Evolutionary conservation across 148 eudicot genomes (phyloP), one percentile per base, ranked within the genome.

Genomic region (Camellia lanceoleosa): DNA sequence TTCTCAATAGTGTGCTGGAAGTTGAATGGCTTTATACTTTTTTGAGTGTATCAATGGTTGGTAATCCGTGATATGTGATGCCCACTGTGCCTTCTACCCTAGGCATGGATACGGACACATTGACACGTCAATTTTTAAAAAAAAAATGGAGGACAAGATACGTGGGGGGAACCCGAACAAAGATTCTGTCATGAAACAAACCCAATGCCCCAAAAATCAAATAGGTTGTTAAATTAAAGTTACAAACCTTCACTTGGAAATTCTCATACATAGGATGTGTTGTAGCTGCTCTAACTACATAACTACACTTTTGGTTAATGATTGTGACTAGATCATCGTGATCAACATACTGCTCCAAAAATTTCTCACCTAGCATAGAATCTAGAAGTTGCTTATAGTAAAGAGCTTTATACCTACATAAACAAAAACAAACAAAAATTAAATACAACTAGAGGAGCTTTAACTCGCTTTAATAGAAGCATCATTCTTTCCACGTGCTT

Each of bases 251-350:
- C 30, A 30, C 30, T 30, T 1, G 30, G 30, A 30, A 30, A 30
- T 30, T 30, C 30, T 30, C 30, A 30, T 30, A 30, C 30, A 30
- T 30, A 30, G 30, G 30, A 30, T 30, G 30, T 30, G 0, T 30
- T 30, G 1, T 1, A 30, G 30, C 30, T 30, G 1, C 30, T 30
- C 30, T 30, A 30, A 30, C 30, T 30, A 0, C 95, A 78, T 95
- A 95, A 66, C 74, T 79, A 66, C 92, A 87, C 83, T 89, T 93
- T 42, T 79, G 84, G 82, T 89, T 91, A 75, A 95, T 91, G 15
- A 85, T 85, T 43, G 99, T 95, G 61, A 93, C 93, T 11, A 93
- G 92, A 91, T 95, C 99, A 78, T 85, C 82, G 69, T 95, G 99
- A 81, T 87, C 90, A 38, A 76, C 76, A 79, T 92, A 91, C 80